Base-by-base conservation (phyloP, 1,284 basidiomycete species). In the Ustilago crameri region DNA sequence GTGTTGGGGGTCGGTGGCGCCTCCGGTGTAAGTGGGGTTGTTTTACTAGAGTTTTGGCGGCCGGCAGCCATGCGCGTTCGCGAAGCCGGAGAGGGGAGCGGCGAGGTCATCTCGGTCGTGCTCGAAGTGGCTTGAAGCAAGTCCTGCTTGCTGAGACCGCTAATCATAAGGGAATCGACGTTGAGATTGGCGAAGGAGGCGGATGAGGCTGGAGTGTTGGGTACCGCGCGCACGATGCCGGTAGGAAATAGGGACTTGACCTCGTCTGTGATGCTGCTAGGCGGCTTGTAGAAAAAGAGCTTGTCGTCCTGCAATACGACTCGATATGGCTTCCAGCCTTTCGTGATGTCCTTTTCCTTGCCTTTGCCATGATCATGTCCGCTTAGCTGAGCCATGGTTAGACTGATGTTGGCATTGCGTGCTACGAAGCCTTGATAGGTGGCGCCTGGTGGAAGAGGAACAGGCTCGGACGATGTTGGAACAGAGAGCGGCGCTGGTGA, bases 321-420 rank as follows among this genome's bases (percentile, higher is more conserved):
- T 9, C 76, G 75, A 51, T 79, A 83, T 9, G 82, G 78, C 42
- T 82, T 81, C 82, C 82, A 83, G 35, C 82, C 82, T 24, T 79
- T 80, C 5, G 62, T 35, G 42, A 81, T 64, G 55, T 79, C 79
- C 66, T 79, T 56, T 26, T 64, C 67, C 27, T 66, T 71, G 30
- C 59, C 66, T 27, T 63, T 70, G 57, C 57, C 57, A 20, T 54
- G 49, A 3, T 72, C 64, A 26, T 58, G 51, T 15, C 72, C 69
- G 42, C 56, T 64, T 38, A 79, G 65, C 58, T 78, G 78, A 4
- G 66, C 50, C 9, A 78, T 45, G 0, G 78, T 63, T 7, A 78
- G 63, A 43, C 73, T 72, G 48, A 80, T 73, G 63, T 79, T 74
- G 57, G 61, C 49, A 40, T 81, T 79, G n/a, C 79, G 70, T 47